Conservation (phyloP, 1,139 yeast genomes). For the Suhomyces atakaporum region DNA sequence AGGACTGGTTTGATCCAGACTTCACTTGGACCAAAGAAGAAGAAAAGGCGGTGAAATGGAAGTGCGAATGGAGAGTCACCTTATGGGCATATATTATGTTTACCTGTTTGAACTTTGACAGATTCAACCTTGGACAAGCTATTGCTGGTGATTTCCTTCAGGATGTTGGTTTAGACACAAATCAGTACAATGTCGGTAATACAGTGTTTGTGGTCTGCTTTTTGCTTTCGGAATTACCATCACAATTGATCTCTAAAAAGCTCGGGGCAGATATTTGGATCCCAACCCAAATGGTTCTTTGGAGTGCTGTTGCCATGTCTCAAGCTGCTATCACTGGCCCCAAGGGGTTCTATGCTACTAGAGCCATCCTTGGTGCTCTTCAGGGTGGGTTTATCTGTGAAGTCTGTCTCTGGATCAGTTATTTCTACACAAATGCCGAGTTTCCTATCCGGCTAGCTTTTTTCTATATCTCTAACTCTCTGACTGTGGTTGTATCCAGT, state of each 20-base stretch:
- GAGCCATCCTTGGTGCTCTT: slow-evolving; percentile 29
- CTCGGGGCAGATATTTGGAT: slow-evolving; percentile 57
- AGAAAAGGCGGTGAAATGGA: slow-evolving; percentile 41
- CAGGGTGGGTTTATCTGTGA: slow-evolving; percentile 36
- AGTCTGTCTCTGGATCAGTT: slow-evolving; percentile 31
- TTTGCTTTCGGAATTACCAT: slow-evolving; percentile 55
- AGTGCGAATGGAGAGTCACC: slow-evolving; percentile 47
- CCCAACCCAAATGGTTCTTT: slow-evolving; percentile 50
- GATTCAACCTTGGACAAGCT: slow-evolving; percentile 53
- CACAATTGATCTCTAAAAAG: slow-evolving; percentile 54
- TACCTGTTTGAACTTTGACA: slow-evolving; percentile 51
- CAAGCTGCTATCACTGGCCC: slow-evolving; percentile 41
- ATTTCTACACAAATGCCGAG: slow-evolving; percentile 28
- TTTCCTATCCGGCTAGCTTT: slow-evolving; percentile 27
- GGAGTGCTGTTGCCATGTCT: slow-evolving; percentile 52
- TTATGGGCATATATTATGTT: slow-evolving; percentile 52
- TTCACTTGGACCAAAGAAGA: slow-evolving; percentile 47
- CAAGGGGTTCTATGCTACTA: slow-evolving; percentile 26
- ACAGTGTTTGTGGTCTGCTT: slow-evolving; percentile 48
- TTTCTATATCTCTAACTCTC: slow-evolving; percentile 27
- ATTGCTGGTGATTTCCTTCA: slow-evolving; percentile 48
- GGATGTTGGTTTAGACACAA: slow-evolving; percentile 45
- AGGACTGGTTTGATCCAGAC: slow-evolving; percentile 46
- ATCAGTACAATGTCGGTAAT: slow-evolving; percentile 50
- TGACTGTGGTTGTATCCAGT: slow-evolving; percentile 24